Evolutionary conservation across 352 stramenopile genomes (phyloP).

Genomic region (Pythium grandisporangium): DNA sequence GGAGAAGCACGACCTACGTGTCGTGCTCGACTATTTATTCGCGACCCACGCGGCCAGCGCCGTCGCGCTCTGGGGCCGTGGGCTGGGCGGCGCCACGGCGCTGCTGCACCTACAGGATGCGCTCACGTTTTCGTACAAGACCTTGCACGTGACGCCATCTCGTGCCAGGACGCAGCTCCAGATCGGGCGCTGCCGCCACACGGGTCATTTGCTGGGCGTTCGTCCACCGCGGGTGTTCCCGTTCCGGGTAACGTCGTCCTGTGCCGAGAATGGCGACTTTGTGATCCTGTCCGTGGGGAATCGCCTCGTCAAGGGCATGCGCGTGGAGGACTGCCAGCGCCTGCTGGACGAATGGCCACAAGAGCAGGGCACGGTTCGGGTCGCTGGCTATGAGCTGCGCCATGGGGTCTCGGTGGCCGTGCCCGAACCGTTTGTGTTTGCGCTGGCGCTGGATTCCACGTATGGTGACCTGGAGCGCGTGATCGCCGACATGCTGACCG

Average conservation of each 20-base stretch:
- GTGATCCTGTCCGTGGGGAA: conserved; percentile 53
- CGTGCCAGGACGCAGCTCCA: conserved; percentile 28
- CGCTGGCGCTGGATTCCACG: conserved; percentile 41
- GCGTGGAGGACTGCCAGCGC: conserved; percentile 18
- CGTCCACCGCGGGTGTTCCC: conserved; percentile 27
- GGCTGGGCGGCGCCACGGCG: conserved; percentile 43
- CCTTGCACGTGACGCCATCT: conserved; percentile 21
- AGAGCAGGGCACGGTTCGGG: conserved; percentile 6
- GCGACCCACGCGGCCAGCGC: conserved; percentile 36
- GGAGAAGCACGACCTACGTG: conserved; percentile 52
- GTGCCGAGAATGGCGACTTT: conserved; percentile 54
- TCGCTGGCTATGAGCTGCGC: conserved; percentile 16
- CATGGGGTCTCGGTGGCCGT: not conserved
- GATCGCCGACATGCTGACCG: conserved; percentile 60
- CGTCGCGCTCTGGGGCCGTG: conserved; percentile 57
- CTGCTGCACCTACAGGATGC: conserved; percentile 42
- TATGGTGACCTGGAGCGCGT: conserved; percentile 76
- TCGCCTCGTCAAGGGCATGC: conserved; percentile 27
- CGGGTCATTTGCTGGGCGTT: conserved; percentile 33
- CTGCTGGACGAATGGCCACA: conserved; percentile 20
- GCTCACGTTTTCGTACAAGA: conserved; percentile 36
- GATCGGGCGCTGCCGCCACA: conserved; percentile 33
- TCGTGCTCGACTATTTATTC: conserved; percentile 57
- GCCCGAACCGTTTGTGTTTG: conserved; percentile 37
- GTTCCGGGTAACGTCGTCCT: conserved; percentile 50